phyloP scores from a whole-genome alignment of 768 basidiomycete species.

The Lentinus brumalis region DNA sequence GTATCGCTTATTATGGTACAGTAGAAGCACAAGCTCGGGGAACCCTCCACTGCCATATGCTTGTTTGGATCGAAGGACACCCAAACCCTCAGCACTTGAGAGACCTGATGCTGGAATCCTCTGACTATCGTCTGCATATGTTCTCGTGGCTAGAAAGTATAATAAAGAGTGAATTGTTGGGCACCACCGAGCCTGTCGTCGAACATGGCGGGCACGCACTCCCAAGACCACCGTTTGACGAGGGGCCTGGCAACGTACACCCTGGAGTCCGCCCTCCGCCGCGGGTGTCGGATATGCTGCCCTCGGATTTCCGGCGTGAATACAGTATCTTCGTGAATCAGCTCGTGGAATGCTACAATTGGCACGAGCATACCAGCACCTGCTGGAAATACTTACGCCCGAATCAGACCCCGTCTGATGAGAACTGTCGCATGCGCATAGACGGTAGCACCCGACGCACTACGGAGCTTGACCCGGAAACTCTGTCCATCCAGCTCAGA shows the following conservation, averaged over 20 bases:
- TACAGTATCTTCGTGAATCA: background rate
- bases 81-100: slow-evolving; percentile 11
- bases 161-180: background rate
- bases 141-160: background rate
- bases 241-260: background rate
- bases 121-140: background rate
- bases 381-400: slow-evolving; percentile 22
- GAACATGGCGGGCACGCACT: background rate
- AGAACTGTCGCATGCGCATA: slow-evolving; percentile 11
- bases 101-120: background rate
- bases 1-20: slow-evolving; percentile 39
- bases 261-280: background rate
- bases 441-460: slow-evolving; percentile 4
- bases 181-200: background rate
- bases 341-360: slow-evolving; percentile 1
- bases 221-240: background rate
- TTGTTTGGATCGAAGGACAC: slow-evolving; percentile 36
- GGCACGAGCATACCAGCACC: slow-evolving; percentile 8
- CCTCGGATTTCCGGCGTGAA: background rate
- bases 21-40: slow-evolving; percentile 43
- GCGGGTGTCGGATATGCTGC: background rate
- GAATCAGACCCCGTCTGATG: background rate
- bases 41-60: slow-evolving; percentile 40
- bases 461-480: slow-evolving; percentile 10
- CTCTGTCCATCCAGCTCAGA: slow-evolving; percentile 9